Base-by-base conservation (phyloP, 306 rosid species). In the Prunus fruticosa region DNA sequence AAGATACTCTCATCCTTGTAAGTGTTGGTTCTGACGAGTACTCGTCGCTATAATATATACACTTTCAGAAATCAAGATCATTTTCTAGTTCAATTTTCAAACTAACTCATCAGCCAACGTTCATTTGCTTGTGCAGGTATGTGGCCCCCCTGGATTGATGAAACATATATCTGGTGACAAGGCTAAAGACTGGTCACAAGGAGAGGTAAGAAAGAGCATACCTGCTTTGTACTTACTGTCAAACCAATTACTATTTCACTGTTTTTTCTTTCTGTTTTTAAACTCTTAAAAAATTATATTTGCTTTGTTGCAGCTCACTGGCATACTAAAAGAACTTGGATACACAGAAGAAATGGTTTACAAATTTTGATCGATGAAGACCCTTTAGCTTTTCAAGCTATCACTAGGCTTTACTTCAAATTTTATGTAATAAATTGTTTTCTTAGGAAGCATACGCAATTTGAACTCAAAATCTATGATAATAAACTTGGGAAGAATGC, bases 81-180 rank as follows among this genome's bases (percentile, higher is more conserved):
- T 11, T 46, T 67, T 25, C 15, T 69, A 69, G 74, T 49, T 51
- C 18, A 28, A 1, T 10, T 8, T 28, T 11, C 32, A 7, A 30
- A 78, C 14, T 7, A 60, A 73, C 67, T 76, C 67, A 56, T 77
- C 7, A 22, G 28, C 8, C 53, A 66, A 63, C 51, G 13, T 78
- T 47, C 16, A 53, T 73, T 38, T 64, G 72, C 74, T 52, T 76
- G 73, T 81, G 82, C 86, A 96, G 99, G 96, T 93, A 28, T 96
- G 99, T 76, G 99, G 97, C 8, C 99, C 99, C 49, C 99, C 99
- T 43, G 99, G 99, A 49, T 80, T 96, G 98, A 88, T 93, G 94
- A 78, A 86, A 51, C 90, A 93, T 77, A 62, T 93, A 82, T 96
- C 98, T 19, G 99, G 99, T 79, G 98, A 82, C 52, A 96, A 93